These are phyloP conservation scores for Chloranthus sessilifolius DNA, from an alignment of 164 flowering plant species.

Conservation along the genomic window DNA sequence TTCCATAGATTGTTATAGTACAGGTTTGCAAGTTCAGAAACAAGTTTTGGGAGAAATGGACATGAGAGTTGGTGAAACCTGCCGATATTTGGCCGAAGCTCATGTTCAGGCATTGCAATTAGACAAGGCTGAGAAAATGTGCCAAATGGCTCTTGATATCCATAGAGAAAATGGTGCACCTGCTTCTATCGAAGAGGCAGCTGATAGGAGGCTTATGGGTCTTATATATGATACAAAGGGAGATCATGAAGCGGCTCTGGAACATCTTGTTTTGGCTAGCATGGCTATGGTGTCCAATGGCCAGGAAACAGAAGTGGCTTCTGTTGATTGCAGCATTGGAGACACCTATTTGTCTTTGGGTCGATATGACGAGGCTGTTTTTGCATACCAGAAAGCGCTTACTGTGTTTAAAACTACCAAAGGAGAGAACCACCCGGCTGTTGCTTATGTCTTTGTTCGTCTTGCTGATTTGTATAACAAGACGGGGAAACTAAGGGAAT, in stretches of 20 bases:
- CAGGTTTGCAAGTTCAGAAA: constrained; percentile 71
- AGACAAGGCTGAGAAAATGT: constrained; percentile 77
- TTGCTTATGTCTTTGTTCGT: constrained; percentile 84
- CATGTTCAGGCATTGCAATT: constrained; percentile 87
- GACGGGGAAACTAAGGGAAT: constrained; percentile 72
- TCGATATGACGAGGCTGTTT: constrained; percentile 82
- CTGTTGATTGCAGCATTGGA: constrained; percentile 90
- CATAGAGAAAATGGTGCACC: constrained; percentile 68
- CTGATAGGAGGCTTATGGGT: constrained; percentile 96
- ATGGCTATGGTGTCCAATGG: constrained; percentile 89
- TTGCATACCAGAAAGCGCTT: constrained; percentile 89
- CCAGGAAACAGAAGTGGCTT: constrained; percentile 76
- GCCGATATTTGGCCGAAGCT: constrained; percentile 90
- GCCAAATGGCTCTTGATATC: constrained; percentile 82
- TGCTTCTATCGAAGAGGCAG: constrained; percentile 84
- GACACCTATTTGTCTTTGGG: constrained; percentile 74
- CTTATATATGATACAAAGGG: constrained; percentile 90
- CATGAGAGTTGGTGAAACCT: constrained; percentile 91
- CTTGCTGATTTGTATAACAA: constrained; percentile 77
- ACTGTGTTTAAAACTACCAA: constrained; percentile 70
- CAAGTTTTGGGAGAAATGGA: constrained; percentile 73
- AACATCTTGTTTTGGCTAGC: constrained; percentile 90
- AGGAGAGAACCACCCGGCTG: constrained; percentile 90
- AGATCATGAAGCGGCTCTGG: constrained; percentile 88
- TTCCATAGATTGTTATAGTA: constrained; percentile 55